These are phyloP conservation scores for Salix viminalis DNA, from an alignment of 345 rosid genomes.

Conservation along the genomic window DNA sequence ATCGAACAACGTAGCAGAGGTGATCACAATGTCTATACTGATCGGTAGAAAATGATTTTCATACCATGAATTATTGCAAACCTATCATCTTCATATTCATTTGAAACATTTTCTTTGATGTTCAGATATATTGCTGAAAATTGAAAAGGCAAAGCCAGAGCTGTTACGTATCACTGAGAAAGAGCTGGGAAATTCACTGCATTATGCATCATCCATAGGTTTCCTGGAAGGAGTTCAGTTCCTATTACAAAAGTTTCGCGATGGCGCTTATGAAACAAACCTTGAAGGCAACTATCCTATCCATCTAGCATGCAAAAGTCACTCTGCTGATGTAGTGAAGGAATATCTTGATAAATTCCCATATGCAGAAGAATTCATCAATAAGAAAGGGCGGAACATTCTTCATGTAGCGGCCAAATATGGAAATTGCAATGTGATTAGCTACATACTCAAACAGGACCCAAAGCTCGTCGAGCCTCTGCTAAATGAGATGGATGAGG, in stretches of 20 bases:
- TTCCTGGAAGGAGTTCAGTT: too few species aligned
- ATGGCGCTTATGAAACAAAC: too few species aligned
- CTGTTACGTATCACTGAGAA: too few species aligned
- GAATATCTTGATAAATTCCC: not conserved
- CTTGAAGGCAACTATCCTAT: too few species aligned
- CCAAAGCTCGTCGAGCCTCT: rapidly evolving
- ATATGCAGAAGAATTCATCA: not conserved
- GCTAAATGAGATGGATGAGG: not conserved
- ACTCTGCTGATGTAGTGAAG: not conserved
- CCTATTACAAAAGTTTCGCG: too few species aligned
- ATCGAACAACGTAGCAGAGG: too few species aligned
- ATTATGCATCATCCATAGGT: too few species aligned
- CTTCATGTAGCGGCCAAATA: not conserved
- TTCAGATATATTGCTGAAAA: not conserved
- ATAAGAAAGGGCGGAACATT: not conserved
- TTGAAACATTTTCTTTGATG: too few species aligned
- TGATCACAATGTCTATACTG: too few species aligned
- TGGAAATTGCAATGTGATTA: not conserved
- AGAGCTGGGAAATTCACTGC: too few species aligned
- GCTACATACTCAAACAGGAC: not conserved
- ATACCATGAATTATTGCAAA: not conserved
- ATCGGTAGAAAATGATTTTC: not conserved
- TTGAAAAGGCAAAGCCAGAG: too few species aligned
- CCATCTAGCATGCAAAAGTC: too few species aligned
- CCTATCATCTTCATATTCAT: not conserved